Conservation (phyloP, 2,329 filamentous ascomycete species). For the Purpureocillium takamizusanense region DNA sequence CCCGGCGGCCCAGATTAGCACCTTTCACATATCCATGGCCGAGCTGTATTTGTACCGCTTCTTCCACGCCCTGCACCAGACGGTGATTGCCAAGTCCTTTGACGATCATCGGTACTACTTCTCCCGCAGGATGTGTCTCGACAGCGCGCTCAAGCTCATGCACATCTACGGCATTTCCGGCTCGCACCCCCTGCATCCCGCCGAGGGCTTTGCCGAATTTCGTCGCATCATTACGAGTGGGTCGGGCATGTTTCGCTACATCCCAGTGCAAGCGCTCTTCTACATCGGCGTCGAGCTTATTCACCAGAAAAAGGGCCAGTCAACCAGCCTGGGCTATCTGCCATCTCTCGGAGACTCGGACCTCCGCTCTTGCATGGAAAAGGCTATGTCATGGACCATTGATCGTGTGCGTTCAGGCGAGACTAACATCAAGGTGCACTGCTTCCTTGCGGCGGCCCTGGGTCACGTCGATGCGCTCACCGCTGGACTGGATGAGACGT, state of each 20-base stretch:
- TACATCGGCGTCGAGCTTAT: conserved; percentile 37
- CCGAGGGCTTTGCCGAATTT: conserved; percentile 11
- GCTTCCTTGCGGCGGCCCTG: conserved; percentile 21
- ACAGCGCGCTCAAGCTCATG: conserved; percentile 27
- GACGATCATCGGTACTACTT: conserved; percentile 41
- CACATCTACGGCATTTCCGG: conserved; percentile 20
- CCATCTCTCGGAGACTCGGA: conserved; percentile 21
- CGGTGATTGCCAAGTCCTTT: conserved; percentile 33
- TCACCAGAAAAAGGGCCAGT: conserved; percentile 33
- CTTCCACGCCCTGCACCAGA: conserved; percentile 45
- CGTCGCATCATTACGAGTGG: conserved; percentile 29
- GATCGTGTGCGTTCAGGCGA: conserved; percentile 29
- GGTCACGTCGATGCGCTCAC: conserved; percentile 26
- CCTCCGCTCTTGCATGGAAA: conserved; percentile 19
- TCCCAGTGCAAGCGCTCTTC: conserved; percentile 28
- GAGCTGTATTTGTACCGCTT: conserved; percentile 36
- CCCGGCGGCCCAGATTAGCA: conserved; percentile 13
- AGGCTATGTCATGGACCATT: conserved; percentile 20
- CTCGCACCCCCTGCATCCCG: conserved; percentile 6
- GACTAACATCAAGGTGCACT: conserved; percentile 32
- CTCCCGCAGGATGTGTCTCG: conserved; percentile 40
- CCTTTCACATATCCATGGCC: conserved; percentile 32
- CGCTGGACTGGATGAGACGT: conserved; percentile 15
- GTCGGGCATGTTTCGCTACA: conserved; percentile 31
- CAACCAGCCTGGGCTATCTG: conserved; percentile 16